A percentile compares a stretch with the other conserved stretches of the same genome.
These are phyloP conservation scores for Aspergillus caelatus DNA, from an alignment of 2,329 filamentous ascomycete species.

Conservation along the genomic window DNA sequence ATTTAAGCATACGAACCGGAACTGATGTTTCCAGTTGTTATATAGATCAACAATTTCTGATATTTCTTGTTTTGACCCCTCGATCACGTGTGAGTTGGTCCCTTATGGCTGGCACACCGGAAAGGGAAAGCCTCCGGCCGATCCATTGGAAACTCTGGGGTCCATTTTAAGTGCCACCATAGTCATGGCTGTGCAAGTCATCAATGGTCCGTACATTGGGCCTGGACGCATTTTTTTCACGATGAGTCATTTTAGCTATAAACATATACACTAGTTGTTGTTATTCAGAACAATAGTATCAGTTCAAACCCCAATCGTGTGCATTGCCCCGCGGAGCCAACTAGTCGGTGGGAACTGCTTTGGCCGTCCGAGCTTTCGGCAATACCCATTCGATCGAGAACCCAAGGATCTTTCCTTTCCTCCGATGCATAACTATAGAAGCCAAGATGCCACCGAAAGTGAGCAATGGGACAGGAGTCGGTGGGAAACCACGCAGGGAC, in stretches of 20 bases:
- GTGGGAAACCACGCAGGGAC: conserved; percentile 47
- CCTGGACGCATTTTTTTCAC: neutral
- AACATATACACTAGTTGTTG: neutral
- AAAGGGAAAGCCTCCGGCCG: conserved; percentile 18
- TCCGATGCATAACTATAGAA: conserved; percentile 31
- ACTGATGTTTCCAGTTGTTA: neutral
- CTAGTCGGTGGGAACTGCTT: conserved; percentile 13
- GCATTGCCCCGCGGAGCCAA: conserved; percentile 15
- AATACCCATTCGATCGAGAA: neutral
- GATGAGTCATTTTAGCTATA: neutral
- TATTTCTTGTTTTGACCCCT: neutral
- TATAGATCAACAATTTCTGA: neutral
- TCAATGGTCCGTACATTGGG: neutral
- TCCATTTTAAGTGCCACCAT: neutral
- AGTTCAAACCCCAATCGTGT: neutral
- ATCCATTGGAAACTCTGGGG: conserved; percentile 16
- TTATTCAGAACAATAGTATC: neutral
- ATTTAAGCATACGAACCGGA: neutral
- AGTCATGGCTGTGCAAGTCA: neutral
- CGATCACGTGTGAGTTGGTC: neutral
- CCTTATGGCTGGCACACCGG: neutral
- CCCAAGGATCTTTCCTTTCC: conserved; percentile 13
- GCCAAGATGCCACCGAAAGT: conserved; percentile 51
- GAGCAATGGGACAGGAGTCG: conserved; percentile 45
- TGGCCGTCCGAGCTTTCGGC: conserved; percentile 14